Evolutionary conservation across 768 basidiomycete species (phyloP), one percentile per base, ranked within the genome.

Genomic region (Tephrocybe sp.): DNA sequence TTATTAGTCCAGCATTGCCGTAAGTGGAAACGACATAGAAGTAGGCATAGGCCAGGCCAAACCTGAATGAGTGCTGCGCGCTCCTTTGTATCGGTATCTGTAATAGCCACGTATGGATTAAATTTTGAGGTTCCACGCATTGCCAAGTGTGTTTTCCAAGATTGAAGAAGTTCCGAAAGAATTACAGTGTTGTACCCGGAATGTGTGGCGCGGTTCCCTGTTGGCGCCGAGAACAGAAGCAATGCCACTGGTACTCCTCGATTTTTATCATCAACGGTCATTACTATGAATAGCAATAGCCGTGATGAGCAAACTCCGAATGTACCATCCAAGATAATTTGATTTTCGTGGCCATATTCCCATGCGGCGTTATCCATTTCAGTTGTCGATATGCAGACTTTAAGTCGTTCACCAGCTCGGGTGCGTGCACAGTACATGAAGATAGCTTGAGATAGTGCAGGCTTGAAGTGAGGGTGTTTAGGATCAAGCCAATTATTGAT

Each of bases 201-300:
- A 30, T 53, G 52, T 18, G 49, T 51, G 44, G 42, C 42, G 31
- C n/a, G 47, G 27, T 54, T 54, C 37, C 40, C 40, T 26, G 40
- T 27, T 25, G 40, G 40, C 26, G 25, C 40, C 8, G 40, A 42
- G 16, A 42, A 70, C 2, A 70, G 44, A 44, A 71, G 60, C 24
- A 69, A 54, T 0, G 64, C 68, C 32, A 70, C 38, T 0, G 67
- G 70, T 26, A 71, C 46, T 1, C 68, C 69, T 7, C 61, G 43
- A 1, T 47, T 35, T 8, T 61, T 32, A 22, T 60, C 57, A 52
- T 70, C 62, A 12, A 69, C 39, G 9, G 49, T 67, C 53, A 71
- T 55, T 1, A 55, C 60, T 52, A 71, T 70, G 41, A 66, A 69
- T 1, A 70, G 53, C 1, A 71, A 57, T 1, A 67, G 47, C n/a